These are phyloP conservation scores for Daldinia childiae DNA, from an alignment of 495 filamentous ascomycete genomes.

Conservation along the genomic window DNA sequence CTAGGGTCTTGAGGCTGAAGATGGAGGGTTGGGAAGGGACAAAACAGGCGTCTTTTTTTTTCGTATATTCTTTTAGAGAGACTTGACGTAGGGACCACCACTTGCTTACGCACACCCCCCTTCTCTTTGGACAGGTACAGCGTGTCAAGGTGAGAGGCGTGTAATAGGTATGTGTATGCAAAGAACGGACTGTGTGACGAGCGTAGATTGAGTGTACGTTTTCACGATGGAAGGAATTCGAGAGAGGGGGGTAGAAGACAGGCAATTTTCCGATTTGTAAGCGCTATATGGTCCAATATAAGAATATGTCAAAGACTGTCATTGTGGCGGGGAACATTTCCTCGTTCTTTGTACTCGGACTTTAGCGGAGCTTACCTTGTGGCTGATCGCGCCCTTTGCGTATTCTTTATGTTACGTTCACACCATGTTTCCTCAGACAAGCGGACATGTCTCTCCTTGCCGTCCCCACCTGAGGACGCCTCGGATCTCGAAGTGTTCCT, in stretches of 20 bases:
- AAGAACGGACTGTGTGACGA: conserved; percentile 24
- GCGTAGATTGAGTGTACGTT: conserved; percentile 23
- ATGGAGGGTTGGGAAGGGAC: conserved; percentile 15
- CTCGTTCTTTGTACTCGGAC: conserved; percentile 35
- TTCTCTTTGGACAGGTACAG: conserved; percentile 23
- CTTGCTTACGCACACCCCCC: conserved; percentile 36
- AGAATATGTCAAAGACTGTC: conserved; percentile 24
- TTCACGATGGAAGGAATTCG: conserved; percentile 42
- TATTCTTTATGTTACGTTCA: conserved; percentile 36
- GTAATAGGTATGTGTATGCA: conserved; percentile 25
- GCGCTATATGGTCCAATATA: conserved; percentile 21
- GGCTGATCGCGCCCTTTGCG: conserved; percentile 30
- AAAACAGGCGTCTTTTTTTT: conserved; percentile 18
- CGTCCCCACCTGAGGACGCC: conserved; percentile 9
- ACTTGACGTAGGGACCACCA: conserved; percentile 34
- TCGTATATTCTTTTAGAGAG: conserved; percentile 26
- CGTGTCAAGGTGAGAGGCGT: conserved; percentile 33
- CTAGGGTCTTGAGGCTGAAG: conserved; percentile 37
- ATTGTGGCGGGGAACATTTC: conserved; percentile 34
- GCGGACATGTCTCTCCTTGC: background rate
- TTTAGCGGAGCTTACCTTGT: conserved; percentile 40
- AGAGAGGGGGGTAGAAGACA: conserved; percentile 44
- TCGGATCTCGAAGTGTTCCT: conserved; percentile 21
- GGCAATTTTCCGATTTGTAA: conserved; percentile 48
- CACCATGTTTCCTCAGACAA: conserved; percentile 15